phyloP scores from a whole-genome alignment of 306 rosid species.

The Psophocarpus tetragonolobus region DNA sequence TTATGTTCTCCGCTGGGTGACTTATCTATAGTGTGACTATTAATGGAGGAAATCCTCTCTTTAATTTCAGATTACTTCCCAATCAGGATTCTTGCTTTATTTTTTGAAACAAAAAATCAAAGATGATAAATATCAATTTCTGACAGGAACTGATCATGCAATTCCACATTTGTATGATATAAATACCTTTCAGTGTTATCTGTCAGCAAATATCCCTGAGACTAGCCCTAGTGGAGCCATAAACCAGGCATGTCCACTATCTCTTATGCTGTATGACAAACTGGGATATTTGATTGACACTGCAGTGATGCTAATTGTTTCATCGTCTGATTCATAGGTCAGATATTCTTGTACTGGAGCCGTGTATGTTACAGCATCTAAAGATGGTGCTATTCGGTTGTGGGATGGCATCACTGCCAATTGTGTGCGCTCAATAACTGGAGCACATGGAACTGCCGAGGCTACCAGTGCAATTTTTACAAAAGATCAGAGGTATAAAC shows the following conservation, averaged over 20 bases:
- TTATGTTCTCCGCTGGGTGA: neutral
- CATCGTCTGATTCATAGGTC: slow-evolving; percentile 56
- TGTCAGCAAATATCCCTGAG: slow-evolving; percentile 69
- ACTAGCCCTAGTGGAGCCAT: slow-evolving; percentile 71
- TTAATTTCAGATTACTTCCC: slow-evolving; percentile 10
- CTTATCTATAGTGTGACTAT: neutral
- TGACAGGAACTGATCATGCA: slow-evolving; percentile 90
- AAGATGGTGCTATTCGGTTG: slow-evolving; percentile 77
- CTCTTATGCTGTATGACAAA: neutral
- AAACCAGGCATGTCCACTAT: slow-evolving; percentile 72
- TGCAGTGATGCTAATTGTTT: slow-evolving; percentile 6
- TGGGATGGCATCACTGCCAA: slow-evolving; percentile 90
- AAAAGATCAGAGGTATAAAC: slow-evolving; percentile 71
- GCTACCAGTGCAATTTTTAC: slow-evolving; percentile 87
- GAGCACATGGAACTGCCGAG: slow-evolving; percentile 81
- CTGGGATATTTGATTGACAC: neutral
- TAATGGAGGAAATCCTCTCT: neutral
- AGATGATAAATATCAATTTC: slow-evolving; percentile 23
- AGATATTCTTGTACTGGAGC: slow-evolving; percentile 80
- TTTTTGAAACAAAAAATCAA: slow-evolving; percentile 4
- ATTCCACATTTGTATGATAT: slow-evolving; percentile 85
- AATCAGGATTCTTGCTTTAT: neutral
- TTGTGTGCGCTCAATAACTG: slow-evolving; percentile 70
- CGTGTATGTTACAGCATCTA: slow-evolving; percentile 92
- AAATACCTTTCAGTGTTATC: slow-evolving; percentile 85